Base-by-base conservation (phyloP, 1,284 basidiomycete genomes). In the Agroathelia rolfsii region DNA sequence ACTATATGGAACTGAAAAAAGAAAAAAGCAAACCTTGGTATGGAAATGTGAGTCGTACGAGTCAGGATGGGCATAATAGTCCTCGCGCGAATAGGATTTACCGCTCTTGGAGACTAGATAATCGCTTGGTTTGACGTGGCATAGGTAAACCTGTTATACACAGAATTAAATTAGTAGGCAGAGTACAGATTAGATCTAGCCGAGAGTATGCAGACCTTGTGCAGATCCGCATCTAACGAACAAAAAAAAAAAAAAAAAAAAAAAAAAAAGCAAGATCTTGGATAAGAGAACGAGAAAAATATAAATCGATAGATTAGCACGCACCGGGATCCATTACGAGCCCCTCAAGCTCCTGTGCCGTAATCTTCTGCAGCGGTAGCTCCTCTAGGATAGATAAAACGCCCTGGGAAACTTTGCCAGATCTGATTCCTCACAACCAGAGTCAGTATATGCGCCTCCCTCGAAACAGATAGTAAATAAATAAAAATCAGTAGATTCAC, bases 341-440 rank as follows among this genome's bases (percentile, higher is more conserved):
- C 3, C 48, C 49, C 8, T 68, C 63, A 3, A 93, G 59, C 32
- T 84, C 69, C 11, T 69, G 52, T 2, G 72, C 71, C 4, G 48
- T 43, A 2, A 89, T 67, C 29, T 64, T 65, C 38, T 69, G 58
- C 12, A 80, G 69, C 0, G 84, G 85, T 2, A 90, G 62, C 34
- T 85, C 78, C 0, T 65, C 47, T 4, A 92, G 59, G 41, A 88
- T 78, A 12, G 76, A 76, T 9, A 81, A 59, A 5, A 74, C 74
- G 6, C 88, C 89, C 37, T 76, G 61, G 0, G 85, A 69, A 0
- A 93, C 88, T 34, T 88, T 83, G 9, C 88, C 88, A 3, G 66
- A 73, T 6, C 16, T 10, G 13, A 30, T 5, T 18, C 14, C 2
- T 18, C 8, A 34, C 10, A 18, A 25, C 11, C 9, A 27, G 28